A percentile compares a stretch with the other conserved stretches of the same genome.
phyloP scores from a whole-genome alignment of 2,329 filamentous ascomycete species.

The Diaporthe nobilis region DNA sequence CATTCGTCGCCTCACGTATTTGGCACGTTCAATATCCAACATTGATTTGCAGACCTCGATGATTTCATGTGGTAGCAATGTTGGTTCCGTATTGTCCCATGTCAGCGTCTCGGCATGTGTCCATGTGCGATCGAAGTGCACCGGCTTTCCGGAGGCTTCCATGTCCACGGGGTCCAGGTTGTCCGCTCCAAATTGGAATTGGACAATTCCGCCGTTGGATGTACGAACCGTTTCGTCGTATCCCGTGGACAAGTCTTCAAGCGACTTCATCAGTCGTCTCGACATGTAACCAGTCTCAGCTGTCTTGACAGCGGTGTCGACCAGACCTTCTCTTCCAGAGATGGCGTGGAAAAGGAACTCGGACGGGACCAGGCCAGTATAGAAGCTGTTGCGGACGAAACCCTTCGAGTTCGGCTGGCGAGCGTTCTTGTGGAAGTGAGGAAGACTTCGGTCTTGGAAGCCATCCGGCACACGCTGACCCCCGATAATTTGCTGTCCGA shows the following conservation, averaged over 20 bases:
- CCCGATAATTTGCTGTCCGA: constrained; percentile 98
- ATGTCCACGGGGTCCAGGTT: constrained; percentile 97
- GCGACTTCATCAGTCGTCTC: constrained; percentile 94
- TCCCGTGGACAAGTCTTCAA: constrained; percentile 93
- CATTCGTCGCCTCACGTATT: constrained; percentile 72
- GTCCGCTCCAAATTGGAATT: constrained; percentile 98
- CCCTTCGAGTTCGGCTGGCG: constrained; percentile 95
- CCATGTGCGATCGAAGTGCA: constrained; percentile 93
- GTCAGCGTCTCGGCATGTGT: constrained; percentile 83
- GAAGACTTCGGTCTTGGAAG: constrained; percentile 94
- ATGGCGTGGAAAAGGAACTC: constrained; percentile 99
- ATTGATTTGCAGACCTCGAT: constrained; percentile 76
- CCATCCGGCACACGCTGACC: constrained; percentile 93
- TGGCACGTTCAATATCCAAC: constrained; percentile 76
- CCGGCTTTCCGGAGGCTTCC: constrained; percentile 93
- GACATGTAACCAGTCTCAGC: constrained; percentile 99
- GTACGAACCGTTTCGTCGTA: constrained; percentile 97
- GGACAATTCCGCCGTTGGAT: constrained; percentile 88
- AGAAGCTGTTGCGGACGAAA: constrained; percentile 98
- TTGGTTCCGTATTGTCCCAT: constrained; percentile 81
- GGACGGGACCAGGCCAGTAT: constrained; percentile 87
- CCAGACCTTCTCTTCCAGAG: constrained; percentile 96
- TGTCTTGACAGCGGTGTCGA: constrained; percentile 99
- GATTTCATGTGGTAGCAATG: constrained; percentile 82
- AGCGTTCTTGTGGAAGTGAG: constrained; percentile 95